Conservation (phyloP, 2,329 filamentous ascomycete species). For the Fonsecaea pedrosoi region DNA sequence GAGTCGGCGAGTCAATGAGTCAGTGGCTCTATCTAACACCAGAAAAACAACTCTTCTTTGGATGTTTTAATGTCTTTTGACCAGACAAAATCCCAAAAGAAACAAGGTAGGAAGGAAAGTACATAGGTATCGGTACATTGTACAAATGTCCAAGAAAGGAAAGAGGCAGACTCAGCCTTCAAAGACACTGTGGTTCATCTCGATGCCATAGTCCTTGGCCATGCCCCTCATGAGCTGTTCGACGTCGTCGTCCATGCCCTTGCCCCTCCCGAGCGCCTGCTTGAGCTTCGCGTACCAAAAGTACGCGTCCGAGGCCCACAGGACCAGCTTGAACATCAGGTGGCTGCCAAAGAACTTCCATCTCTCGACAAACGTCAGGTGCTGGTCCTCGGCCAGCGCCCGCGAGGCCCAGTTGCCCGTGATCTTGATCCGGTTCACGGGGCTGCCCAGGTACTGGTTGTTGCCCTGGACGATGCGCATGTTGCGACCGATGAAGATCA, state of each 20-base stretch:
- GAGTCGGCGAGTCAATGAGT: too few relatives aligned
- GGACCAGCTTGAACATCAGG: constrained; percentile 77
- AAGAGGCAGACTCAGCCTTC: constrained; percentile 61
- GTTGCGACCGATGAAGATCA: constrained; percentile 90
- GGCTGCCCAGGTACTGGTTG: constrained; percentile 87
- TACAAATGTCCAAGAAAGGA: background rate
- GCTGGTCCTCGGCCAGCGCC: constrained; percentile 76
- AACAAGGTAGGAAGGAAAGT: too few relatives aligned
- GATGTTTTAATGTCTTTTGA: too few relatives aligned
- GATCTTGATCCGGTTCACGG: constrained; percentile 90
- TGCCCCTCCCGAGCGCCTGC: constrained; percentile 76
- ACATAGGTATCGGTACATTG: too few relatives aligned
- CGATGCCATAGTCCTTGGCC: constrained; percentile 89
- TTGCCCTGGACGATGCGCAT: constrained; percentile 92
- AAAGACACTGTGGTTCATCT: constrained; percentile 86
- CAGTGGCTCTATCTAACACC: too few relatives aligned
- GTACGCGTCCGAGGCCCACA: constrained; percentile 77
- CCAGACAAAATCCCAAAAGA: too few relatives aligned
- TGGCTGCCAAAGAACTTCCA: constrained; percentile 76
- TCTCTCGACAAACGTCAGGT: constrained; percentile 68
- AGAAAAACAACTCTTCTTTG: too few relatives aligned
- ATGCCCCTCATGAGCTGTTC: constrained; percentile 85
- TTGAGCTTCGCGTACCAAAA: constrained; percentile 82
- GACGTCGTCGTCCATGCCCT: constrained; percentile 93
- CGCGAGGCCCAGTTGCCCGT: constrained; percentile 88